These are phyloP conservation scores for Nakataea oryzae DNA, from an alignment of 2,329 filamentous ascomycete genomes.

Conservation along the genomic window DNA sequence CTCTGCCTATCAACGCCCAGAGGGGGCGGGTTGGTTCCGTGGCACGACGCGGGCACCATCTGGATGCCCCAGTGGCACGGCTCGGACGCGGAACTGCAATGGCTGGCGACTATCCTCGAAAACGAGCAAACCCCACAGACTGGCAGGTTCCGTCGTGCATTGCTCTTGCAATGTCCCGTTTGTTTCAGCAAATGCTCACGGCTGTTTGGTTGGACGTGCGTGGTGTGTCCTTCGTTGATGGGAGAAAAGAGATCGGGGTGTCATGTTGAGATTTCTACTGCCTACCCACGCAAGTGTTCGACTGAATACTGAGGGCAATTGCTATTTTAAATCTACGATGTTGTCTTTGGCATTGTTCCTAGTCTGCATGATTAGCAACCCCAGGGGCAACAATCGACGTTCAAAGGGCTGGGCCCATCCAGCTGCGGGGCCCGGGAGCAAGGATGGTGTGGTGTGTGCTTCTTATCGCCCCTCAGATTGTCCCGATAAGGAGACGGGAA, in stretches of 20 bases:
- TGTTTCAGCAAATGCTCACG: neutral
- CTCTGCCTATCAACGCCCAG: neutral
- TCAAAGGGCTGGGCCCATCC: neutral
- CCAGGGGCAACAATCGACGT: too few species aligned
- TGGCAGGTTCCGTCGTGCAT: neutral
- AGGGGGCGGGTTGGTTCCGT: neutral
- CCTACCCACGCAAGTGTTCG: too few species aligned
- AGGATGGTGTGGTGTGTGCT: too few species aligned
- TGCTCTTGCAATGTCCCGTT: neutral
- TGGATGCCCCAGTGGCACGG: neutral
- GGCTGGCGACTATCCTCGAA: neutral
- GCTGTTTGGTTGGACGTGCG: neutral
- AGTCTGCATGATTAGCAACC: too few species aligned
- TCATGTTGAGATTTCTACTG: too few species aligned
- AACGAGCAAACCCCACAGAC: neutral
- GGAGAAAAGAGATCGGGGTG: neutral
- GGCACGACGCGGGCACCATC: neutral
- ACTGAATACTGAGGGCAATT: too few species aligned
- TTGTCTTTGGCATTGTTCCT: too few species aligned
- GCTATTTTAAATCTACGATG: too few species aligned
- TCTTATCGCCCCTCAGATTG: neutral
- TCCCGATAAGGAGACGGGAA: neutral
- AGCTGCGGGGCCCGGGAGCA: neutral
- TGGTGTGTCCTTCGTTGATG: neutral
- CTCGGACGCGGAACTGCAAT: too few species aligned